Percentiles rank a stretch among this genome's conserved stretches.
These are phyloP conservation scores for Tylopilus vinaceipallidus DNA, from an alignment of 768 basidiomycete species.

Conservation along the genomic window DNA sequence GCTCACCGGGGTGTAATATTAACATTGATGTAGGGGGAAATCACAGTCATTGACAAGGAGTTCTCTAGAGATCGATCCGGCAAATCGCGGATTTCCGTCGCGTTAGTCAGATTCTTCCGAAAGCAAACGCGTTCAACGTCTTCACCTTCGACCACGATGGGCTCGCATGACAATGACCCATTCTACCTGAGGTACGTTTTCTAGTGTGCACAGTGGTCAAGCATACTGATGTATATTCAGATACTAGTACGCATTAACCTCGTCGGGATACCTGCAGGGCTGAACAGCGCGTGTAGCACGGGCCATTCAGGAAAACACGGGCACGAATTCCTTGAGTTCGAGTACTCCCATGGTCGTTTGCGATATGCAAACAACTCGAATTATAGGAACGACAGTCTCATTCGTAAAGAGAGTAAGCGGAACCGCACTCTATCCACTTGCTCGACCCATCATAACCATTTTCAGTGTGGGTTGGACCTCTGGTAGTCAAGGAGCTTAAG, in stretches of 20 bases:
- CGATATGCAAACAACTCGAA: constrained; percentile 99
- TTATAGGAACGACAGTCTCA: constrained; percentile 95
- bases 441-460: neutral
- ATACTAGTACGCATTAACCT: constrained; percentile 46
- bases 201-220: neutral
- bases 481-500: constrained; percentile 93
- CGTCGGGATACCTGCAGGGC: neutral
- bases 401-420: constrained; percentile 95
- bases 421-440: neutral
- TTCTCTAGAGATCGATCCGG: constrained; percentile 17
- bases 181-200: constrained; percentile 71
- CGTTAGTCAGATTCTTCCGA: neutral
- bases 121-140: neutral
- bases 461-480: constrained; percentile 90
- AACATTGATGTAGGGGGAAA: too few species aligned
- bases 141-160: constrained; percentile 24
- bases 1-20: too few species aligned
- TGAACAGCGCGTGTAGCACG: constrained; percentile 38
- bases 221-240: constrained; percentile 29
- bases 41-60: too few species aligned
- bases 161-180: constrained; percentile 59
- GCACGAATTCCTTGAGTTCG: constrained; percentile 97
- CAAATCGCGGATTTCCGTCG: constrained; percentile 11
- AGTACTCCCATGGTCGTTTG: constrained; percentile 94
- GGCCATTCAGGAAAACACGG: constrained; percentile 99